phyloP scores from a whole-genome alignment of 116 monocot genomes.

The Posidonia oceanica region DNA sequence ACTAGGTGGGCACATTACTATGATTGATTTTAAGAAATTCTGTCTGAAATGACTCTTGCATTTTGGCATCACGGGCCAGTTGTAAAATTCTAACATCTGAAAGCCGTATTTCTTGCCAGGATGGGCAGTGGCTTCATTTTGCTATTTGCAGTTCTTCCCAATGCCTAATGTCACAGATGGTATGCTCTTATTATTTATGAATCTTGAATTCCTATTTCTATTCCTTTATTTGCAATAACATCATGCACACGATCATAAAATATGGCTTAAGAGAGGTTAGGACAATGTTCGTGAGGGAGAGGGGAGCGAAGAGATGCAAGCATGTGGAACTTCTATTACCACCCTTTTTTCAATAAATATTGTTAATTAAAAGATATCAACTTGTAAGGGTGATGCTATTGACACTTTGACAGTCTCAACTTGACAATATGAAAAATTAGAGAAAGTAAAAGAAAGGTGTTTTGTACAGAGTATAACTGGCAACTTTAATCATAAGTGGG shows the following conservation, averaged over 20 bases:
- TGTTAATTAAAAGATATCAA: too few species aligned
- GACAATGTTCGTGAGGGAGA: not conserved
- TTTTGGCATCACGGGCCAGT: too few species aligned
- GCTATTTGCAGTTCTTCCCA: conserved; percentile 39
- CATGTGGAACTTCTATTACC: too few species aligned
- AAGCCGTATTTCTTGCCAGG: conserved; percentile 18
- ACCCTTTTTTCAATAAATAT: too few species aligned
- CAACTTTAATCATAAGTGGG: too few species aligned
- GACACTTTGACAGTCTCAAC: too few species aligned
- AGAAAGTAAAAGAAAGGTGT: too few species aligned
- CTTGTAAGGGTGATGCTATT: too few species aligned
- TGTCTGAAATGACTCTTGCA: not conserved
- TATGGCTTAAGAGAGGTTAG: not conserved
- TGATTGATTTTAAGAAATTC: not conserved
- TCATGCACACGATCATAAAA: not conserved
- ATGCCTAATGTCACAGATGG: conserved; percentile 22
- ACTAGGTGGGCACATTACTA: conserved; percentile 21
- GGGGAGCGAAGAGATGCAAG: too few species aligned
- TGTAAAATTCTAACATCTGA: not conserved
- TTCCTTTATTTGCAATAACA: not conserved
- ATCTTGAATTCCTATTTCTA: not conserved
- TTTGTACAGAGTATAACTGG: too few species aligned
- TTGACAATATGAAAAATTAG: too few species aligned
- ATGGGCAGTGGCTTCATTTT: conserved; percentile 22
- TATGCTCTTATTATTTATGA: conserved; percentile 5